phyloP scores from a whole-genome alignment of 371 early-diverging fungal genomes.

The Dipsacomyces acuminosporus region DNA sequence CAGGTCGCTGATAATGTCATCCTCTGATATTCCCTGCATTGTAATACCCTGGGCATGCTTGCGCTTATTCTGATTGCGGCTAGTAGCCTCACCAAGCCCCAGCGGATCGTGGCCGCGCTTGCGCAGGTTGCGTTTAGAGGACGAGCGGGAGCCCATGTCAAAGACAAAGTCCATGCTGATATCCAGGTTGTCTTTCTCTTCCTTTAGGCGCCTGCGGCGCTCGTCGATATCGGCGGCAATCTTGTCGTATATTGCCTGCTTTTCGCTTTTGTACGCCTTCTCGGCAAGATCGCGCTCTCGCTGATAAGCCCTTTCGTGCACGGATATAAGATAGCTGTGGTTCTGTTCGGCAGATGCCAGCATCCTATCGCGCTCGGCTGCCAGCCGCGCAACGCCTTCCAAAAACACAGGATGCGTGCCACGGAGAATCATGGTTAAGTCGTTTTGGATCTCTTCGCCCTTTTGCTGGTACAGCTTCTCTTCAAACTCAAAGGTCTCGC shows the following conservation, averaged over 20 bases:
- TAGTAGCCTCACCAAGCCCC: constrained; percentile 31
- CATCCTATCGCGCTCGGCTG: constrained; percentile 62
- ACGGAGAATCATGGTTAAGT: constrained; percentile 39
- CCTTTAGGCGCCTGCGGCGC: constrained; percentile 66
- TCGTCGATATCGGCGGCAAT: constrained; percentile 70
- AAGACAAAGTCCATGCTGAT: constrained; percentile 45
- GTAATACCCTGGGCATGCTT: constrained; percentile 31
- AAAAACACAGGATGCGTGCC: constrained; percentile 65
- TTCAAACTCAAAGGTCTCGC: constrained; percentile 32
- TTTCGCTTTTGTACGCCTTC: constrained; percentile 51
- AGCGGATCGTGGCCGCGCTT: constrained; percentile 44
- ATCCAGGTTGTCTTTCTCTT: constrained; percentile 80
- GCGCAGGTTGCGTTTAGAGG: constrained; percentile 46
- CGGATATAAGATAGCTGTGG: constrained; percentile 28
- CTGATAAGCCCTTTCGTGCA: constrained; percentile 32
- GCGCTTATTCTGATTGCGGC: constrained; percentile 37
- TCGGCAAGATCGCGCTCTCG: constrained; percentile 27
- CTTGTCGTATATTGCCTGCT: constrained; percentile 66
- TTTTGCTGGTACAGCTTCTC: constrained; percentile 39
- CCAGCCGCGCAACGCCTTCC: constrained; percentile 59
- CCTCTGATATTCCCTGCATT: constrained; percentile 38
- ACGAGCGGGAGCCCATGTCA: constrained; percentile 26
- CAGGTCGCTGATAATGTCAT: constrained; percentile 46
- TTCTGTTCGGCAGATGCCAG: constrained; percentile 59
- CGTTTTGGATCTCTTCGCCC: constrained; percentile 44